A percentile compares a stretch with the other conserved stretches of the same genome.
phyloP scores from a whole-genome alignment of 345 rosid species.

The Eucalyptus regnans region DNA sequence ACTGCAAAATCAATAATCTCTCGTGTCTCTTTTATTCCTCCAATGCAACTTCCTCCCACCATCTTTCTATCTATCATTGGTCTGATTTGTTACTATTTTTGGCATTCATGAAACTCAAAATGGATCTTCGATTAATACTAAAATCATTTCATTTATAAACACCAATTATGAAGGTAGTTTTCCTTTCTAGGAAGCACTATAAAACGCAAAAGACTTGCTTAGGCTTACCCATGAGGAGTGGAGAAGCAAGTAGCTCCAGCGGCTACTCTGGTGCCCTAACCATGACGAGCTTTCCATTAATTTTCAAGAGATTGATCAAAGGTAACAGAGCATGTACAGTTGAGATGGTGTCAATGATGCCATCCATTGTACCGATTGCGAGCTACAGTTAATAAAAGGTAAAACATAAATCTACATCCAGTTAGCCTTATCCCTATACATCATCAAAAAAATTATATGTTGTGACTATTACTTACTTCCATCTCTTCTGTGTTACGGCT shows the following conservation, averaged over 20 bases:
- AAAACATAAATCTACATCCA: not conserved
- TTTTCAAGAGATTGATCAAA: slow-evolving; percentile 27
- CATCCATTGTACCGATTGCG: slow-evolving; percentile 20
- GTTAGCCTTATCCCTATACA: not conserved
- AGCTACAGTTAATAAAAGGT: not conserved
- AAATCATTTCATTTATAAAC: not conserved
- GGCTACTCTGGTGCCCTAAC: slow-evolving; percentile 34
- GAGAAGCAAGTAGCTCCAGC: slow-evolving; percentile 17
- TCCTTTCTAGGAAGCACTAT: not conserved
- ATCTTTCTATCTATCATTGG: slow-evolving; percentile 3
- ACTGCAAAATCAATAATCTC: slow-evolving; percentile 11
- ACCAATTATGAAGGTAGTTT: not conserved
- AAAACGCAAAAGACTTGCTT: not conserved
- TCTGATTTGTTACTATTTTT: not conserved
- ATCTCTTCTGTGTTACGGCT: slow-evolving; percentile 19
- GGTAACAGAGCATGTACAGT: slow-evolving; percentile 27
- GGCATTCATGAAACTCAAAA: not conserved
- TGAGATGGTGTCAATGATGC: slow-evolving; percentile 41
- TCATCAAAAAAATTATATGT: not conserved
- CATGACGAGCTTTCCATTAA: slow-evolving; percentile 30
- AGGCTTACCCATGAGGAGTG: slow-evolving; percentile 13
- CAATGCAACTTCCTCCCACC: not conserved
- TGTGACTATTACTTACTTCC: slow-evolving; percentile 1
- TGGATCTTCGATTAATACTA: not conserved
- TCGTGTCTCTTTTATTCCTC: slow-evolving; percentile 25